Conservation (phyloP, 1,284 basidiomycete species). For the Ustilago trichophora region DNA sequence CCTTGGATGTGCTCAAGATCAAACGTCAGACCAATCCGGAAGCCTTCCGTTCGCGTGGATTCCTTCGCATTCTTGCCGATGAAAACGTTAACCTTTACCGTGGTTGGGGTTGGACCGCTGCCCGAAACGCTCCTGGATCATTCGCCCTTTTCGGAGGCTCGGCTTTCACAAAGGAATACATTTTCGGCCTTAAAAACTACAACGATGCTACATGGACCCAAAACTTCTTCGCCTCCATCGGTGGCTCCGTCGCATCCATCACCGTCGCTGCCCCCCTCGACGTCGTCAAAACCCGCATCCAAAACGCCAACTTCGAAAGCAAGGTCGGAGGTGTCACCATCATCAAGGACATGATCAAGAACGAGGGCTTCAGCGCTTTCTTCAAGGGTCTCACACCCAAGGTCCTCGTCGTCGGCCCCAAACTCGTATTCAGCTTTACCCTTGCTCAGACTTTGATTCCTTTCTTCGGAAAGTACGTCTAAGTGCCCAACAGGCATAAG, state of each 20-base stretch:
- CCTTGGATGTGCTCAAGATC: constrained; percentile 96
- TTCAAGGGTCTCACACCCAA: constrained; percentile 89
- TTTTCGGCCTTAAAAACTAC: constrained; percentile 88
- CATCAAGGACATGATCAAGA: constrained; percentile 84
- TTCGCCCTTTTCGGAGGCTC: constrained; percentile 94
- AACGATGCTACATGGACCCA: constrained; percentile 91
- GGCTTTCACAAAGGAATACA: constrained; percentile 90
- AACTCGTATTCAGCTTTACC: constrained; percentile 97
- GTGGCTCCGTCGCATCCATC: constrained; percentile 92
- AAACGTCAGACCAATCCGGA: constrained; percentile 74
- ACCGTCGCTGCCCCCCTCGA: constrained; percentile 95
- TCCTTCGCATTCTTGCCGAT: constrained; percentile 87
- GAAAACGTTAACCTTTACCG: constrained; percentile 90
- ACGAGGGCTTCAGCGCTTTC: constrained; percentile 84
- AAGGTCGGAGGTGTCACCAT: constrained; percentile 86
- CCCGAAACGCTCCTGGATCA: constrained; percentile 92
- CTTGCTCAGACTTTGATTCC: constrained; percentile 96
- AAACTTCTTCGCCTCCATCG: constrained; percentile 80
- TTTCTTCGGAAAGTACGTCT: constrained; percentile 77
- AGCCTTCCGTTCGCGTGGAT: constrained; percentile 72
- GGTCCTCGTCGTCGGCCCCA: constrained; percentile 94
- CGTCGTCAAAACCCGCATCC: constrained; percentile 84
- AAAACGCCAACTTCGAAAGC: constrained; percentile 95
- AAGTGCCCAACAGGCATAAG: too few relatives aligned
- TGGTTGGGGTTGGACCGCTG: constrained; percentile 99